phyloP scores from a whole-genome alignment of 2,329 filamentous ascomycete species.

The Didymella keratinophila region DNA sequence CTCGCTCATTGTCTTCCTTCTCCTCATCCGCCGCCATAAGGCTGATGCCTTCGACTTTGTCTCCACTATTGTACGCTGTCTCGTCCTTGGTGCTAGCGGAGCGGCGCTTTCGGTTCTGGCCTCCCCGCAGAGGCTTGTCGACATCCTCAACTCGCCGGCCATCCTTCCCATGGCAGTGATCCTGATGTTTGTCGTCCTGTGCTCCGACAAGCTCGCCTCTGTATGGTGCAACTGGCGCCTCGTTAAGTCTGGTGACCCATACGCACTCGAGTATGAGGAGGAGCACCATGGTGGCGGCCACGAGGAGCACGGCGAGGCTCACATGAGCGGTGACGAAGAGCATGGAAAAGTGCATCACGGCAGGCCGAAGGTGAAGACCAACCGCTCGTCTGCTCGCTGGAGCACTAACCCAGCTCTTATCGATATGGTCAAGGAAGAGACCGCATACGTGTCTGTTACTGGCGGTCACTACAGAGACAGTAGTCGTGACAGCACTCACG shows the following conservation, averaged over 20 bases:
- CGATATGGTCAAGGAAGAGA: constrained; percentile 2
- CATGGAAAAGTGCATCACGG: constrained; percentile 7
- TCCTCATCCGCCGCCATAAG: constrained; percentile 52
- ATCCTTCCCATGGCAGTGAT: constrained; percentile 48
- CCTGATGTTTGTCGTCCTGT: constrained; percentile 46
- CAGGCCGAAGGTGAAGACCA: constrained; percentile 22
- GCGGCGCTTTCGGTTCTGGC: constrained; percentile 43
- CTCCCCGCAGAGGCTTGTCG: constrained; percentile 30
- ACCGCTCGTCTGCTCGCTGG: constrained; percentile 34
- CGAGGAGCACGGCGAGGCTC: constrained; percentile 26
- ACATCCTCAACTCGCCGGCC: constrained; percentile 42
- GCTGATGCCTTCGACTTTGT: constrained; percentile 52
- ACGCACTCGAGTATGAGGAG: constrained; percentile 39
- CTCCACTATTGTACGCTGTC: constrained; percentile 43
- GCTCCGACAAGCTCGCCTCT: constrained; percentile 43
- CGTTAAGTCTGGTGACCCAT: constrained; percentile 41
- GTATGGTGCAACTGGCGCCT: constrained; percentile 42
- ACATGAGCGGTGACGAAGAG: constrained; percentile 15
- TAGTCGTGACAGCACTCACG: neutral
- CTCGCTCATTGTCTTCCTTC: constrained; percentile 49
- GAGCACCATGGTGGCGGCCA: constrained; percentile 35
- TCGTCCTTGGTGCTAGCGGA: constrained; percentile 38
- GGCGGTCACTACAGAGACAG: constrained; percentile 2
- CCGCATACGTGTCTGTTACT: constrained; percentile 6
- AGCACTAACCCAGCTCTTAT: constrained; percentile 30